Percentiles rank a stretch among this genome's conserved stretches.
phyloP scores from a whole-genome alignment of 441 rosid species.

The Populus hybrid region DNA sequence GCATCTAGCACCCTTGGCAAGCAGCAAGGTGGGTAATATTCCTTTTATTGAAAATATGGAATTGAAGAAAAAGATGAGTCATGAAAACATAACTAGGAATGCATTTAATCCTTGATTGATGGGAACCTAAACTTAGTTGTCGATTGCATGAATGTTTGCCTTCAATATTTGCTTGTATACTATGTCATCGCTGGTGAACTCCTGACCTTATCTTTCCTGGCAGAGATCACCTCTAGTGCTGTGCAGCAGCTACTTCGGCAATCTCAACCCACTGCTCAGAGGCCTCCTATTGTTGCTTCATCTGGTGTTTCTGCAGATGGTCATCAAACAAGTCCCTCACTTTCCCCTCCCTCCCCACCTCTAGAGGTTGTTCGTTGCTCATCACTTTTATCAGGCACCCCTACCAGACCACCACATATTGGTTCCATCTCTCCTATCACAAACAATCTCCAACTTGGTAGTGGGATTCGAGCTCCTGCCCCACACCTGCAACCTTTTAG shows the following conservation, averaged over 20 bases:
- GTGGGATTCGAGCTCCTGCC: conserved; percentile 51
- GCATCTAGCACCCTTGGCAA: conserved; percentile 25
- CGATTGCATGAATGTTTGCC: neutral
- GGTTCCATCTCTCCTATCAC: conserved; percentile 35
- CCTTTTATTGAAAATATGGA: neutral
- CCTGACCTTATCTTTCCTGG: too few species aligned
- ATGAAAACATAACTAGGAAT: neutral
- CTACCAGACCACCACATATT: conserved; percentile 49
- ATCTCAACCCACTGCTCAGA: conserved; percentile 33
- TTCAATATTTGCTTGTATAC: too few species aligned
- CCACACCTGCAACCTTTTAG: conserved; percentile 64
- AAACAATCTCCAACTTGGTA: conserved; percentile 39
- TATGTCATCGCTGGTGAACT: too few species aligned
- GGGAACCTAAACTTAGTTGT: neutral
- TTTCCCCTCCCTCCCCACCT: conserved; percentile 21
- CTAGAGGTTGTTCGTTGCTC: conserved; percentile 24
- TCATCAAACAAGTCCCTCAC: conserved; percentile 18
- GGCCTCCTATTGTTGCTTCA: conserved; percentile 29
- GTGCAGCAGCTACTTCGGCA: conserved; percentile 47
- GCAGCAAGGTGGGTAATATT: conserved; percentile 48
- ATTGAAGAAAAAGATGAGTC: neutral
- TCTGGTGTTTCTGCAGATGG: conserved; percentile 18
- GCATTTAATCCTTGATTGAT: neutral
- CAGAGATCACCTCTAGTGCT: conserved; percentile 43
- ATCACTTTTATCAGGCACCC: conserved; percentile 28